A percentile compares a stretch with the other conserved stretches of the same genome.
Conservation (phyloP, 2,329 filamentous ascomycete genomes). For the Fusarium sp. region DNA sequence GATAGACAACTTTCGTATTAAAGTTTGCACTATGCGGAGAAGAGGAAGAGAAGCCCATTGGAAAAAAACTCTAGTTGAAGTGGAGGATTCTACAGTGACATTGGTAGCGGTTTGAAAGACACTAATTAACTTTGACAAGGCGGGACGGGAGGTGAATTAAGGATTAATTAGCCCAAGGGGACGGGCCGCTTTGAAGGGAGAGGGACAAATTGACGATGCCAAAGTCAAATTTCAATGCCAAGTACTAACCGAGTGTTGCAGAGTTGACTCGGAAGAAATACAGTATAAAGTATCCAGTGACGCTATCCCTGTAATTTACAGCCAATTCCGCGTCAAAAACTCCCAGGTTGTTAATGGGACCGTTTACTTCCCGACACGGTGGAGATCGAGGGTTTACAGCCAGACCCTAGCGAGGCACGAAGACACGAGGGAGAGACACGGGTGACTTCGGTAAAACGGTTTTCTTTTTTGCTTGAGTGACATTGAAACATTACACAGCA, state of each 20-base stretch:
- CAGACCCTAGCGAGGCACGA: not conserved
- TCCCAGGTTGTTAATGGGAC: constrained; percentile 3
- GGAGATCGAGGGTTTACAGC: constrained; percentile 4
- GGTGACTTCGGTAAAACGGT: not conserved
- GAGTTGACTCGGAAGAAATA: no score
- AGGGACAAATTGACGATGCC: no score
- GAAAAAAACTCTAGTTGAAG: not conserved
- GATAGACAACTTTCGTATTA: constrained; percentile 19
- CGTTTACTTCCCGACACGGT: constrained; percentile 6
- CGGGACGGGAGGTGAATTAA: constrained; percentile 1
- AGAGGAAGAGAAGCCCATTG: constrained; percentile 3
- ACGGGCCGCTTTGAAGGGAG: constrained; percentile 28
- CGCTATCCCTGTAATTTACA: not conserved
- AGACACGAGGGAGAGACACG: constrained; percentile 17
- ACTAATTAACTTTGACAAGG: constrained; percentile 1
- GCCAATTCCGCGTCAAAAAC: constrained; percentile 1
- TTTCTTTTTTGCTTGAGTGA: not conserved
- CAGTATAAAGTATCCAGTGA: not conserved
- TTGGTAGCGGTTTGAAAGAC: not conserved
- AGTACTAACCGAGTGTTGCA: no score
- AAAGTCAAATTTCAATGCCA: no score
- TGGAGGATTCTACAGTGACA: not conserved
- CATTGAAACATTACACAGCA: not conserved
- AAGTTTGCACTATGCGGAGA: constrained; percentile 22
- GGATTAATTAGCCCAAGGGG: constrained; percentile 12